Evolutionary conservation across 331 rosid genomes (phyloP).

Genomic region (Cydonia oblonga): DNA sequence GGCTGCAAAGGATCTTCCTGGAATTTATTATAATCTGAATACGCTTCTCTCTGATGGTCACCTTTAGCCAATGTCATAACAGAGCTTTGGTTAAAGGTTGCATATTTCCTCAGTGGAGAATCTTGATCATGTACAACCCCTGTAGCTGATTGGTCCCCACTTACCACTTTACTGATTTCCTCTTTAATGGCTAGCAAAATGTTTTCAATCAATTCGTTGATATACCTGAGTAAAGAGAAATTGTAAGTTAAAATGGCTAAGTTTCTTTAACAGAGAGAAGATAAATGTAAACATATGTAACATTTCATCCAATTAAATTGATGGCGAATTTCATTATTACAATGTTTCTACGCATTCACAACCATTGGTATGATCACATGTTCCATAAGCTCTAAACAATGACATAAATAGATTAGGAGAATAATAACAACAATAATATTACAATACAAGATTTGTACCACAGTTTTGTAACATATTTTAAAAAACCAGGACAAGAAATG

Average conservation of each 20-base stretch:
- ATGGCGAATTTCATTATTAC: neutral
- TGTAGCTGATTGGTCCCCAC: slow-evolving; percentile 26
- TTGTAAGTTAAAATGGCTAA: neutral
- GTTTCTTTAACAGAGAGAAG: slow-evolving; percentile 6
- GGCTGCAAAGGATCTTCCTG: slow-evolving; percentile 39
- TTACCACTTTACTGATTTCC: slow-evolving; percentile 21
- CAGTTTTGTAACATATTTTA: neutral
- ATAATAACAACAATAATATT: neutral
- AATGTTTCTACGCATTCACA: neutral
- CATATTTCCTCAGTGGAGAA: slow-evolving; percentile 29
- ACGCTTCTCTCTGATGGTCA: slow-evolving; percentile 26
- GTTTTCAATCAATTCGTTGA: slow-evolving; percentile 75
- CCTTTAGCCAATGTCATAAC: slow-evolving; percentile 29
- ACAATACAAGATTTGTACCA: neutral
- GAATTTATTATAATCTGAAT: slow-evolving; percentile 16
- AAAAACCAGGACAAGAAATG: neutral
- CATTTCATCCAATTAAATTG: neutral
- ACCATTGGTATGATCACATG: neutral
- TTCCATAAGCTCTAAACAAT: neutral
- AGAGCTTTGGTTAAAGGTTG: slow-evolving; percentile 29
- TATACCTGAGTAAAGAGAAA: slow-evolving; percentile 47
- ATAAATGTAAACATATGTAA: neutral
- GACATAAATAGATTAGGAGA: neutral
- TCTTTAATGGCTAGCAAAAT: slow-evolving; percentile 52
- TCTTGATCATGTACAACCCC: slow-evolving; percentile 26